A percentile compares a stretch with the other conserved stretches of the same genome.
Evolutionary conservation across 345 rosid species (phyloP).

Genomic region (Hibiscus trionum): DNA sequence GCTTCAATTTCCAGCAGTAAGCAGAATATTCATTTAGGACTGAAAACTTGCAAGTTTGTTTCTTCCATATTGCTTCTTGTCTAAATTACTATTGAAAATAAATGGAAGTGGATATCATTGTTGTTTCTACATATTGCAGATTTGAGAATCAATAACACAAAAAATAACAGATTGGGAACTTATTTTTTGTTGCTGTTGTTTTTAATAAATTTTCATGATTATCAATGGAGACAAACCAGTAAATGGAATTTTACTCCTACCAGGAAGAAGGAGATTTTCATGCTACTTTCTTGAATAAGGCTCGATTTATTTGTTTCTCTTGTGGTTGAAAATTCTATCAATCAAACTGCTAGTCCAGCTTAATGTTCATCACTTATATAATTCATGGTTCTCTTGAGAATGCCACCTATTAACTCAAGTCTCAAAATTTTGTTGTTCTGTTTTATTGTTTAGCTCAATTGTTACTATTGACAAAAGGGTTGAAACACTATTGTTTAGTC

Average conservation of each 20-base stretch:
- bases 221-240: neutral
- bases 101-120: neutral
- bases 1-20: neutral
- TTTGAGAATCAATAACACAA: neutral
- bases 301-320: neutral
- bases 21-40: neutral
- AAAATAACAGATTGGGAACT: neutral
- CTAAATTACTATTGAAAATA: neutral
- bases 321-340: neutral
- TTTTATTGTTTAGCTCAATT: neutral
- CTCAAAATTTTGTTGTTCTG: neutral
- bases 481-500: neutral
- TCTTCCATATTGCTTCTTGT: neutral
- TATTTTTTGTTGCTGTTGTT: neutral
- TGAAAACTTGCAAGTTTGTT: neutral
- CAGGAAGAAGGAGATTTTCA: neutral
- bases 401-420: neutral
- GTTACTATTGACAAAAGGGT: neutral
- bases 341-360: neutral
- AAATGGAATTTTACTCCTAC: neutral
- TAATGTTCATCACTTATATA: neutral
- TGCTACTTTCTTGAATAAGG: neutral
- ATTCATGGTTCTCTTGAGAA: constrained; percentile 1
- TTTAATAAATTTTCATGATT: neutral
- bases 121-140: neutral